phyloP scores from a whole-genome alignment of 768 basidiomycete species.

The Lentinula sp. region DNA sequence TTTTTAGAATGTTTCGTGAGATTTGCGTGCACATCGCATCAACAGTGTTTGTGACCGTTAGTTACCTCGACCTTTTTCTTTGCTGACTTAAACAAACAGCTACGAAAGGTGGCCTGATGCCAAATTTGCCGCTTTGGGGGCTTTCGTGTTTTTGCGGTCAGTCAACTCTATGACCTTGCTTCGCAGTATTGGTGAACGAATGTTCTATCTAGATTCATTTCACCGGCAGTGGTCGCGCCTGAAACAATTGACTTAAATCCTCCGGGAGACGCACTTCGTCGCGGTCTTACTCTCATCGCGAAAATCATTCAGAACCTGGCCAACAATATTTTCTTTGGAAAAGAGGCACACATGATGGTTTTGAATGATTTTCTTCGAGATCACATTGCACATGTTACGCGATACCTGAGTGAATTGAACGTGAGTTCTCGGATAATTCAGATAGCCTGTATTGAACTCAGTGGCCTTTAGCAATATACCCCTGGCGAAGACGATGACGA shows the following conservation, averaged over 20 bases:
- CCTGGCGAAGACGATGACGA: constrained; percentile 55
- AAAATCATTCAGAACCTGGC: constrained; percentile 92
- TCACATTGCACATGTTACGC: constrained; percentile 68
- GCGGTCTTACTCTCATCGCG: constrained; percentile 80
- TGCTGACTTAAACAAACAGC: constrained; percentile 22
- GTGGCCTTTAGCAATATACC: constrained; percentile 1
- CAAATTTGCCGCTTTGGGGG: constrained; percentile 78
- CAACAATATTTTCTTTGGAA: constrained; percentile 91
- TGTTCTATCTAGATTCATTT: constrained; percentile 64
- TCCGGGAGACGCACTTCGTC: constrained; percentile 63
- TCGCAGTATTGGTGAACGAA: background rate
- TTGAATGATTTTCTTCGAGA: constrained; percentile 70
- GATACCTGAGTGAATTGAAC: constrained; percentile 71
- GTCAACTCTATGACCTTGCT: background rate
- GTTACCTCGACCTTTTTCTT: background rate
- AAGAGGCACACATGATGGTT: constrained; percentile 80
- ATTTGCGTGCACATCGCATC: constrained; percentile 77
- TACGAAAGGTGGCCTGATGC: constrained; percentile 70
- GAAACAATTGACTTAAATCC: constrained; percentile 80
- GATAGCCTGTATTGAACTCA: background rate
- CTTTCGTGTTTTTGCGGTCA: constrained; percentile 86
- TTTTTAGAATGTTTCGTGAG: constrained; percentile 74
- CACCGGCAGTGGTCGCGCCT: constrained; percentile 84
- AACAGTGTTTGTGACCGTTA: constrained; percentile 54
- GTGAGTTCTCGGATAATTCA: constrained; percentile 29